A percentile compares a stretch with the other conserved stretches of the same genome.
phyloP scores from a whole-genome alignment of 331 rosid genomes.

The Quercus lobata region DNA sequence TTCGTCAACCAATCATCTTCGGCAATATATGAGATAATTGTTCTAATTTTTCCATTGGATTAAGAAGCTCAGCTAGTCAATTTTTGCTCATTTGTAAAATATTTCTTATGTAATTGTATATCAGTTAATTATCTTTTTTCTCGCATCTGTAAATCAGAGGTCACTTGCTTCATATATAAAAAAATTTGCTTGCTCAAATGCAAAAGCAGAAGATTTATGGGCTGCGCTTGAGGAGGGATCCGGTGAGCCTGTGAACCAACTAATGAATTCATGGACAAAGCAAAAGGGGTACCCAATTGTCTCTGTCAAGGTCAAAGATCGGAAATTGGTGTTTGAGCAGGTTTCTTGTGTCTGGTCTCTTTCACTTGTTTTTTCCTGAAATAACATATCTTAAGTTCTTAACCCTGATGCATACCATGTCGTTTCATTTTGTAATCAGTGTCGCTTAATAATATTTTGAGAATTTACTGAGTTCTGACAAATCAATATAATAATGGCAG shows the following conservation, averaged over 20 bases:
- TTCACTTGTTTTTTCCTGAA: neutral
- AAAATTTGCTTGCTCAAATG: slow-evolving; percentile 45
- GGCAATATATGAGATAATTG: neutral
- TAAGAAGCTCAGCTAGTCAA: neutral
- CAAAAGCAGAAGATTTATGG: slow-evolving; percentile 51
- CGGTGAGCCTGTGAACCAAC: slow-evolving; percentile 41
- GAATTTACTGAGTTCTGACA: neutral
- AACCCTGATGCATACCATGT: neutral
- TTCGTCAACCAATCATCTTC: neutral
- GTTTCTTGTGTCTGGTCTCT: slow-evolving; percentile 20
- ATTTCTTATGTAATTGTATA: neutral
- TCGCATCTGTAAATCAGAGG: slow-evolving; percentile 19
- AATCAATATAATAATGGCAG: slow-evolving; percentile 24
- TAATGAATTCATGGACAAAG: slow-evolving; percentile 58
- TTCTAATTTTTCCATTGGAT: neutral
- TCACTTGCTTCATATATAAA: slow-evolving; percentile 50
- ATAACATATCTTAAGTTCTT: neutral
- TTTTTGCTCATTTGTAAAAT: neutral
- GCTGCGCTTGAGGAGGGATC: slow-evolving; percentile 56
- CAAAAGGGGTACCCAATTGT: slow-evolving; percentile 48
- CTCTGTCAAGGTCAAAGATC: slow-evolving; percentile 37
- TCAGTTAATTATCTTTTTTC: neutral
- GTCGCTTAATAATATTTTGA: neutral
- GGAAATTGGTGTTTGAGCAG: slow-evolving; percentile 39
- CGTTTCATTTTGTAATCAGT: neutral